phyloP scores from a whole-genome alignment of 768 basidiomycete genomes.

The Lentinula guzmanii region DNA sequence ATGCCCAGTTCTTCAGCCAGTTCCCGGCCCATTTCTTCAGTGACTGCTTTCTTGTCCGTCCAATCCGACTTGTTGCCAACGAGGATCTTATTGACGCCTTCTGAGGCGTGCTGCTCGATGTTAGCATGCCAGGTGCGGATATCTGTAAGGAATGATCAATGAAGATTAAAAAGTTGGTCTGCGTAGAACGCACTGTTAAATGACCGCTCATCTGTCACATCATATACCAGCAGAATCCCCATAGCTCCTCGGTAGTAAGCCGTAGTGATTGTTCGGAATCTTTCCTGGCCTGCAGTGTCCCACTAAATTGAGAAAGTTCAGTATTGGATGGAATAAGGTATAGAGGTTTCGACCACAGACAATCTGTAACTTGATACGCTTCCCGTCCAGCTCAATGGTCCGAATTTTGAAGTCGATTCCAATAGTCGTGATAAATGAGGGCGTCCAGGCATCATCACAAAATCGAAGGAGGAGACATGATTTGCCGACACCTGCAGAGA shows the following conservation, averaged over 20 bases:
- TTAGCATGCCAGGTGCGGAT: slow-evolving; percentile 98
- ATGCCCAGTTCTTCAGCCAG: slow-evolving; percentile 93
- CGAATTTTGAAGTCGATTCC: slow-evolving; percentile 99
- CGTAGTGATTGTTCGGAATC: slow-evolving; percentile 97
- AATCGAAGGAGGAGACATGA: slow-evolving; percentile 94
- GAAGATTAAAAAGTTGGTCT: slow-evolving; percentile 8
- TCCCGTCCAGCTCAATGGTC: slow-evolving; percentile 96
- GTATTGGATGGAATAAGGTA: not conserved
- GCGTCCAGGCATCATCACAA: slow-evolving; percentile 99
- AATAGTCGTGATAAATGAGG: slow-evolving; percentile 98
- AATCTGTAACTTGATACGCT: slow-evolving; percentile 98
- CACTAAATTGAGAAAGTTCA: slow-evolving; percentile 48
- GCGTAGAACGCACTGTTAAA: slow-evolving; percentile 78
- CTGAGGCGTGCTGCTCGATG: slow-evolving; percentile 97
- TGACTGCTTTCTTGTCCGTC: slow-evolving; percentile 91
- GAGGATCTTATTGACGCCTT: slow-evolving; percentile 98
- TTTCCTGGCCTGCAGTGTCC: slow-evolving; percentile 99
- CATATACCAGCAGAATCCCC: slow-evolving; percentile 98
- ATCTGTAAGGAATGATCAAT: slow-evolving; percentile 43
- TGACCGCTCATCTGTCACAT: slow-evolving; percentile 90
- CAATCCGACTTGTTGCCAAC: slow-evolving; percentile 99
- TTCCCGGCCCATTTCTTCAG: slow-evolving; percentile 86
- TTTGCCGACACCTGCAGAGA: slow-evolving; percentile 78
- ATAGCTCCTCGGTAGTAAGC: slow-evolving; percentile 99
- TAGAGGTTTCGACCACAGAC: slow-evolving; percentile 39